Percentiles rank a stretch among this genome's conserved stretches.
Conservation (phyloP, 2,329 filamentous ascomycete species). For the Calonectria henricotiae region DNA sequence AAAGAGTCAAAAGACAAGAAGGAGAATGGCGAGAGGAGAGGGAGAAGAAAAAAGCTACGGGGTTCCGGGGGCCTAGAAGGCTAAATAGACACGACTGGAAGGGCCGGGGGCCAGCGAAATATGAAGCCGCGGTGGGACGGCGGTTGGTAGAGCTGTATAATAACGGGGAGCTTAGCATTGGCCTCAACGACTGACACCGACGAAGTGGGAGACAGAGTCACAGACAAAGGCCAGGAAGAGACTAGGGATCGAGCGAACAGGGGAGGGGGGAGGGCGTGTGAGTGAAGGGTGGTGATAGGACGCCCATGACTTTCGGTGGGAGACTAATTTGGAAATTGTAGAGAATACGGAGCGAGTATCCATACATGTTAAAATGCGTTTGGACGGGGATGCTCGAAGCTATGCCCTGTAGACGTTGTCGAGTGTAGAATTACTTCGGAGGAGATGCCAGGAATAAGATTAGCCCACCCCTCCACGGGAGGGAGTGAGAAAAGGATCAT, state of each 20-base stretch:
- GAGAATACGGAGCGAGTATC: conserved; percentile 9
- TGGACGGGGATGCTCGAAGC: conserved; percentile 11
- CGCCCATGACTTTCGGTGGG: conserved; percentile 39
- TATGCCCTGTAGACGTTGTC: neutral
- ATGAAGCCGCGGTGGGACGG: conserved; percentile 36
- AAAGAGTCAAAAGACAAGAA: conserved; percentile 14
- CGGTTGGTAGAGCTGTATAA: conserved; percentile 13
- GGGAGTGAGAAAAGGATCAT: conserved; percentile 3
- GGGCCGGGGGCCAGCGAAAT: conserved; percentile 23
- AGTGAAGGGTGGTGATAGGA: conserved; percentile 51
- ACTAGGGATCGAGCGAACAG: conserved; percentile 17
- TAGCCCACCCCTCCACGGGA: conserved; percentile 26
- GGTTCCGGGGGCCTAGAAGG: conserved; percentile 40
- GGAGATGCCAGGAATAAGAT: conserved; percentile 29
- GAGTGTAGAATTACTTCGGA: conserved; percentile 17
- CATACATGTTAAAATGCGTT: neutral
- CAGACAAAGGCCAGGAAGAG: conserved; percentile 12
- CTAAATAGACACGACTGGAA: conserved; percentile 43
- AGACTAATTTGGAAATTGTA: conserved; percentile 21
- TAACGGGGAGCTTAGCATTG: conserved; percentile 18
- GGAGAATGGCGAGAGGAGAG: conserved; percentile 37
- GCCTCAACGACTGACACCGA: conserved; percentile 24
- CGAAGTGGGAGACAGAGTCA: conserved; percentile 10
- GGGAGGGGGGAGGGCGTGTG: conserved; percentile 41
- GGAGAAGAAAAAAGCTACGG: conserved; percentile 20